Evolutionary conservation across 108 stramenopile genomes (phyloP).

Genomic region (Nitzschia palea): DNA sequence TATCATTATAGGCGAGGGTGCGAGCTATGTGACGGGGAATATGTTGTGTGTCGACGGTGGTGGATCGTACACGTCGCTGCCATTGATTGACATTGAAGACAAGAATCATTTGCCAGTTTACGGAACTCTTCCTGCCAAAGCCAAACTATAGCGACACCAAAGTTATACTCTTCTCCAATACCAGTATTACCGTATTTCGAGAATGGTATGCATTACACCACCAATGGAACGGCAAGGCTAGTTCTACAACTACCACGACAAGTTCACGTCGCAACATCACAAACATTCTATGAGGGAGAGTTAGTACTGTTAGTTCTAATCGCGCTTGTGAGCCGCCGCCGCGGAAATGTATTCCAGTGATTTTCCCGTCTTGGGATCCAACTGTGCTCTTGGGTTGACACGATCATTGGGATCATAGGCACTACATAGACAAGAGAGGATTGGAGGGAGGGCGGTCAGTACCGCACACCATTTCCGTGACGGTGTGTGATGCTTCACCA

Average conservation of each 20-base stretch:
- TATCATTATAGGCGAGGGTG: conserved; percentile 44
- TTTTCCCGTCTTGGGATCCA: conserved; percentile 69
- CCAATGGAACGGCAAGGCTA: too few relatives aligned
- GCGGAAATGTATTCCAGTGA: conserved; percentile 12
- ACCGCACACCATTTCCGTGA: background rate
- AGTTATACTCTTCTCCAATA: too few relatives aligned
- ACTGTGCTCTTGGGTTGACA: conserved; percentile 72
- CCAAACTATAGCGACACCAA: conserved; percentile 46
- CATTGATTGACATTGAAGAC: conserved; percentile 74
- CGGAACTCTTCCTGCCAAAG: conserved; percentile 59
- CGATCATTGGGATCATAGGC: conserved; percentile 78
- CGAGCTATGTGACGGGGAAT: conserved; percentile 71
- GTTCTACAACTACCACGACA: too few relatives aligned
- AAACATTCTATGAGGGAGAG: too few relatives aligned
- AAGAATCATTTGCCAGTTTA: conserved; percentile 64
- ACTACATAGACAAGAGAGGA: conserved; percentile 17
- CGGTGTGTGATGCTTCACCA: background rate
- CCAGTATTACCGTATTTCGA: too few relatives aligned
- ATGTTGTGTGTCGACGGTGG: conserved; percentile 75
- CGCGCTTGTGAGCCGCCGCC: background rate
- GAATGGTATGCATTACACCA: too few relatives aligned
- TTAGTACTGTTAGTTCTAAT: too few relatives aligned
- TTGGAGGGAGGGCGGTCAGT: too few relatives aligned
- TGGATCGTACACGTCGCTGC: conserved; percentile 60
- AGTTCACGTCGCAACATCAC: too few relatives aligned